These are phyloP conservation scores for Metschnikowia gruessii DNA, from an alignment of 805 yeast species.

Conservation along the genomic window DNA sequence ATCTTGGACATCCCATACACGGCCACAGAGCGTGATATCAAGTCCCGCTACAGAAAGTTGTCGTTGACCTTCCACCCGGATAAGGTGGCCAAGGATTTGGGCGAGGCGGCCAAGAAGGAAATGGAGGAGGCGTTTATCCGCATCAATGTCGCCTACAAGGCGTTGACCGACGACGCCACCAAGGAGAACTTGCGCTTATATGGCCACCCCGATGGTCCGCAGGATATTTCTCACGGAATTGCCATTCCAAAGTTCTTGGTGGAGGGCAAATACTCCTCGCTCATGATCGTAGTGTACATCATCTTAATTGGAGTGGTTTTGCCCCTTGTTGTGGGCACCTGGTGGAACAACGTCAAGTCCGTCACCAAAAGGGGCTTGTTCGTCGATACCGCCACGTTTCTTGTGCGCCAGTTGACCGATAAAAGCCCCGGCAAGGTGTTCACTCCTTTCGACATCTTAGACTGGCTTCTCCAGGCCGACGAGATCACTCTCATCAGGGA, in stretches of 20 bases:
- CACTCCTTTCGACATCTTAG: conserved; percentile 54
- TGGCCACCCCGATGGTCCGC: conserved; percentile 99
- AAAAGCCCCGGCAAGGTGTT: conserved; percentile 66
- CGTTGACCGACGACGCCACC: conserved; percentile 85
- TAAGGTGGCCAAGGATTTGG: conserved; percentile 65
- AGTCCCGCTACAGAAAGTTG: conserved; percentile 78
- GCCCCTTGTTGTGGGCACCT: conserved; percentile 75
- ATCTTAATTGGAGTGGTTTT: conserved; percentile 70
- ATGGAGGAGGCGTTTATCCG: conserved; percentile 76
- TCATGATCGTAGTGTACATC: conserved; percentile 63
- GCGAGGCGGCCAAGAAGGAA: conserved; percentile 51
- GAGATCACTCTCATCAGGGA: conserved; percentile 54
- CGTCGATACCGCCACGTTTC: conserved; percentile 75
- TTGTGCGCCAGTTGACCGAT: conserved; percentile 70
- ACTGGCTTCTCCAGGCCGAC: conserved; percentile 59
- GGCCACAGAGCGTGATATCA: conserved; percentile 73
- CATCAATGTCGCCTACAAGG: conserved; percentile 89
- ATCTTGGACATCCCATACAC: conserved; percentile 69
- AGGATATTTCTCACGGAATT: conserved; percentile 84
- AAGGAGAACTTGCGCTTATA: conserved; percentile 78
- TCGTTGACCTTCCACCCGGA: conserved; percentile 93
- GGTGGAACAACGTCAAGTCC: conserved; percentile 86
- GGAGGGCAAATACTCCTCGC: conserved; percentile 71
- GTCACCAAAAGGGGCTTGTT: conserved; percentile 82
- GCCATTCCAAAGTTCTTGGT: conserved; percentile 91